Base-by-base conservation (phyloP, 2,329 filamentous ascomycete species). In the Botrytis galanthina region DNA sequence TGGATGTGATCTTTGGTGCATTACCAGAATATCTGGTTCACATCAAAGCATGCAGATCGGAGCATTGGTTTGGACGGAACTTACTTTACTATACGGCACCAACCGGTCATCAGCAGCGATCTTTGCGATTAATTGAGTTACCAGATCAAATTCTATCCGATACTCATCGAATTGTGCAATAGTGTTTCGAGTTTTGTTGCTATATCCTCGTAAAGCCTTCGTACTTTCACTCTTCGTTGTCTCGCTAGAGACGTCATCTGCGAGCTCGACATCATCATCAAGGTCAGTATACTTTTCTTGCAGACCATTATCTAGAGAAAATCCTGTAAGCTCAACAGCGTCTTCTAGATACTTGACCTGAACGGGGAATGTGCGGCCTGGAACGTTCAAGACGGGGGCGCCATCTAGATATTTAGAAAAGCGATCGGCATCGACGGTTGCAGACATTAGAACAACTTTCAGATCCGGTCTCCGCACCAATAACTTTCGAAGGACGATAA, bases 401-500 rank as follows among this genome's bases (percentile, higher is more conserved):
- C 91, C 90, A 72, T 91, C 91, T 2, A 99, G 87, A 80, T 98
- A 99, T 18, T 89, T 89, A 0, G 96, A 98, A 81, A 99, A 98
- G 26, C 91, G 91, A 74, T 95, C 91, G 0, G 96, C 94, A 81
- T 99, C 94, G 12, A 99, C 94, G 0, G 96, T 99, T 18, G 96
- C 96, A 77, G 95, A 98, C 96, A 99, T 99, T 66, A 99, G 87
- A 54, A 99, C 88, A 32, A 99, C 92, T 82, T 97, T 98, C 70
- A 99, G 85, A 76, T 97, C 93, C 75, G 91, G 91, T 71, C 95
- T 77, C 29, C 89, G 88, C 44, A 88, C 82, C 84, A 98, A 88
- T 6, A 99, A 85, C 75, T 95, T 92, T 80, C 93, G 93, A 69
- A 99, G 87, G 1, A 98, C 93, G 77, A 99, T 96, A 26, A 99